These are phyloP conservation scores for Euphorbia tirucalli DNA, from an alignment of 345 rosid species.

Conservation along the genomic window DNA sequence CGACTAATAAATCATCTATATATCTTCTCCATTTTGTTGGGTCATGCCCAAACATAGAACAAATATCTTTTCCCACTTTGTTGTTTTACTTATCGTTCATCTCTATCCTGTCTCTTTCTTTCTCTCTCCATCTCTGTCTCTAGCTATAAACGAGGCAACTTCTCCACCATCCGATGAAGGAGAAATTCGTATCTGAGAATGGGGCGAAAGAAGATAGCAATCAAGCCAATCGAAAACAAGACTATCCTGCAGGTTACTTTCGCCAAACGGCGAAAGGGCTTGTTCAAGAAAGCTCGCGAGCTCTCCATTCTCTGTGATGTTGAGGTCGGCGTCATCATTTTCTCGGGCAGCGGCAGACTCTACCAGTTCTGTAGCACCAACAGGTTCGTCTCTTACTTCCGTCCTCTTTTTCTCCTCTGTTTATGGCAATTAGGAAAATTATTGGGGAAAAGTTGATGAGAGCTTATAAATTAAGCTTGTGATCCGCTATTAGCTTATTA, in stretches of 20 bases:
- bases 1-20: too few species aligned
- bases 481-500: neutral
- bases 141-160: neutral
- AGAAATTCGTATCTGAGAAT: neutral
- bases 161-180: neutral
- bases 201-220: conserved; percentile 55
- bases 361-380: conserved; percentile 44
- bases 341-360: conserved; percentile 52
- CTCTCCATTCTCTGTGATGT: conserved; percentile 71
- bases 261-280: conserved; percentile 60
- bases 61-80: too few species aligned
- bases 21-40: too few species aligned
- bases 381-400: conserved; percentile 29
- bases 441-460: too few species aligned
- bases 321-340: conserved; percentile 51
- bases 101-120: too few species aligned
- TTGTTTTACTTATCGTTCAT: too few species aligned
- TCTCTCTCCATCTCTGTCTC: neutral
- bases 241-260: conserved; percentile 67
- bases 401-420: too few species aligned
- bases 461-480: too few species aligned
- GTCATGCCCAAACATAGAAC: too few species aligned
- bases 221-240: conserved; percentile 63
- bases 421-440: too few species aligned
- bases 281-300: conserved; percentile 65